These are phyloP conservation scores for Lodderomyces margitis DNA, from an alignment of 1,139 yeast species.

Conservation along the genomic window DNA sequence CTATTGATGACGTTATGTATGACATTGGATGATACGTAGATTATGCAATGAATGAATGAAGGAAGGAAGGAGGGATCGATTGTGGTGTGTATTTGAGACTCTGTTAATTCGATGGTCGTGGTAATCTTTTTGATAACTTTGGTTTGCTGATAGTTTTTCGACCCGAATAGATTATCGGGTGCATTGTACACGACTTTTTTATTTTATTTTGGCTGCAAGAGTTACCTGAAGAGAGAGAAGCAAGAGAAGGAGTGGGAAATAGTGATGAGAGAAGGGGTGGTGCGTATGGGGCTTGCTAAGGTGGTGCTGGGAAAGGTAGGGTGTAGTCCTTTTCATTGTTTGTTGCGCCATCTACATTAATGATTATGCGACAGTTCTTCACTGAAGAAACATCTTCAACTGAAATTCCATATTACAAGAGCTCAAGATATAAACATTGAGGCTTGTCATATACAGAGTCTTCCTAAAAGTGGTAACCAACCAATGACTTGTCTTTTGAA, in stretches of 20 bases:
- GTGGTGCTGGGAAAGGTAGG: too few relatives aligned
- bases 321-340: too few relatives aligned
- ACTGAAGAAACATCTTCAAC: too few relatives aligned
- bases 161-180: background rate
- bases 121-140: background rate
- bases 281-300: too few relatives aligned
- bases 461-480: too few relatives aligned
- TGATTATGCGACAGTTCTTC: too few relatives aligned
- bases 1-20: constrained; percentile 19
- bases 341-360: too few relatives aligned
- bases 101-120: background rate
- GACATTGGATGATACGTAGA: constrained; percentile 9
- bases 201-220: background rate
- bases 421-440: too few relatives aligned
- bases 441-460: too few relatives aligned
- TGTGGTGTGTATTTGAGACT: background rate
- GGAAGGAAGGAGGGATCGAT: background rate
- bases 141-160: background rate
- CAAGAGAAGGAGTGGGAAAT: too few relatives aligned
- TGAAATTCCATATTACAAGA: too few relatives aligned
- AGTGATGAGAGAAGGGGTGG: too few relatives aligned
- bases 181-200: background rate
- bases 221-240: background rate
- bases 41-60: background rate
- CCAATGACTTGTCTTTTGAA: background rate